Base-by-base conservation (phyloP, 2,329 filamentous ascomycete genomes). In the Arthroderma sp. region DNA sequence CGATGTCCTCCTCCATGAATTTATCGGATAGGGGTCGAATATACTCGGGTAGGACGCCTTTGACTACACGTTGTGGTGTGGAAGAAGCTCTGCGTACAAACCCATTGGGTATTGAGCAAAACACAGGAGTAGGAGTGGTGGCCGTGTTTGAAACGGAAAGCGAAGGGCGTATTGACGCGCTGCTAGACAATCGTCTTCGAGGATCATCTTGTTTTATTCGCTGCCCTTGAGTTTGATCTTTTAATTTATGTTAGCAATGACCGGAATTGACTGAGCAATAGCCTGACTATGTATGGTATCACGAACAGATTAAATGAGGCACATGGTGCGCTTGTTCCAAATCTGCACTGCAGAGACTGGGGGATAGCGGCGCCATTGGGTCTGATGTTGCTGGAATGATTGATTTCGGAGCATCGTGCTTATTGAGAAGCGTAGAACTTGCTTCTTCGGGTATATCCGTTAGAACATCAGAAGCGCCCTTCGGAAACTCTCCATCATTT, bases 1-100 rank as follows among this genome's bases (percentile, higher is more conserved):
- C 74, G 49, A 94, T 76, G 66, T 95, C 88, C 53, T 94, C 86
- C 9, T 76, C 71, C 4, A 82, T 78, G 53, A 94, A 82, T 57
- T 81, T 82, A 37, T 75, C 64, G 1, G 87, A 86, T 5, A 94
- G 70, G 27, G 85, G 81, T 55, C 85, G 84, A 57, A 95, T 79
- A 58, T 86, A 95, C 46, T 79, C 61, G 5, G 77, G 76, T 30
- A 80, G 69, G 31, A 70, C 63, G 38, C 68, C 62, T 31, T 57
- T 61, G 53, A 53, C 52, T 57, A n/a, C 5, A 9, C 55, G 57
- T 71, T 69, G 47, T 70, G 63, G 50, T 68, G 64, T 50, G 74
- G 66, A 51, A 73, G 50, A 57, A 66, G 29, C 29, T 3, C 31
- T 32, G 4, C 39, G 41, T 9, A 34, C 50, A 38, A 48, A 39